Evolutionary conservation across 257 asterid species (phyloP).

Genomic region (Knoxia roxburghii): DNA sequence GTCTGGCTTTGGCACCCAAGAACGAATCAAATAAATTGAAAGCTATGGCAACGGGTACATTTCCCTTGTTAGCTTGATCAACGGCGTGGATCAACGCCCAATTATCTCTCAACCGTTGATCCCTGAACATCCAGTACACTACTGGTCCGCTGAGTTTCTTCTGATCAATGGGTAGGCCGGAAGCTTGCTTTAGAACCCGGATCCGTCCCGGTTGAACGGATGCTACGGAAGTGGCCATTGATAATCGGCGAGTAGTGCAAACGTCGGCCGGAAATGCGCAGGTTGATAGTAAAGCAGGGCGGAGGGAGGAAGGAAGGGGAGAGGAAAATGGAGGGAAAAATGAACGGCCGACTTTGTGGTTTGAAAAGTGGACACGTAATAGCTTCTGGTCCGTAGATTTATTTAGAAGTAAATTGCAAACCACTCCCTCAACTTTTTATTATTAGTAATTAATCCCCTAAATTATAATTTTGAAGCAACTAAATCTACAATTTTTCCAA

Average conservation of each 20-base stretch:
- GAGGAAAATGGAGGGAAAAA: conserved; percentile 68
- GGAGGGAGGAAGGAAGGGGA: not conserved
- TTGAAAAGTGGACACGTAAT: conserved; percentile 57
- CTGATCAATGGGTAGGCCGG: conserved; percentile 18
- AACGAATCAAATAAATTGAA: conserved; percentile 79
- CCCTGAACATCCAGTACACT: conserved; percentile 98
- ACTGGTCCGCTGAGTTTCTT: conserved; percentile 56
- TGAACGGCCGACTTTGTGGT: conserved; percentile 50
- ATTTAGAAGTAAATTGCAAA: not conserved
- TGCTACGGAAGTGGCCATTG: conserved; percentile 41
- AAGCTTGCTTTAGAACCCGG: conserved; percentile 51
- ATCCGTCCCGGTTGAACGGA: conserved; percentile 70
- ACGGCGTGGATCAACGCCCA: conserved; percentile 99
- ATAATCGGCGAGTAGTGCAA: not conserved
- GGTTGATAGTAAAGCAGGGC: conserved; percentile 1
- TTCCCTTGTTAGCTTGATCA: conserved; percentile 58
- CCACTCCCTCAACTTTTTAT: no score
- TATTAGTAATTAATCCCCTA: no score
- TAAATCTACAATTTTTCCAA: no score
- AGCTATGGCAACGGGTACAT: conserved; percentile 78
- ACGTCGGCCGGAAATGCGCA: conserved; percentile 19
- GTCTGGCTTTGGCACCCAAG: conserved; percentile 95
- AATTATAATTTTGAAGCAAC: no score
- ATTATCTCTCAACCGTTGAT: conserved; percentile 85
- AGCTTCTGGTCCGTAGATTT: conserved; percentile 17